Conservation (phyloP, 1,139 yeast genomes). For the Saccharomyces uvarum region DNA sequence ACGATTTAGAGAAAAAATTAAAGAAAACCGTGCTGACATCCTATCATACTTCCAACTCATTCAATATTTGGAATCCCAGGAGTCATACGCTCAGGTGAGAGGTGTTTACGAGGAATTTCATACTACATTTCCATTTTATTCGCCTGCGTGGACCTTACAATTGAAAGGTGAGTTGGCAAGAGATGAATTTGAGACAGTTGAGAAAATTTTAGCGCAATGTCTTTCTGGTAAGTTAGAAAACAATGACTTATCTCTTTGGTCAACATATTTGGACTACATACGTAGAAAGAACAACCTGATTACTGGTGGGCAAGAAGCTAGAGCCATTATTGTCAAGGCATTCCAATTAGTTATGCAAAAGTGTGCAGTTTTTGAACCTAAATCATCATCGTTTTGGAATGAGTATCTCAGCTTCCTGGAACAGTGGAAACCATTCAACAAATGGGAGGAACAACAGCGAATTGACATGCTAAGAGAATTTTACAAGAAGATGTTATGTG, state of each 20-base stretch:
- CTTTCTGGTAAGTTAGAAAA: constrained; percentile 27
- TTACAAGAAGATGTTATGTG: constrained; percentile 58
- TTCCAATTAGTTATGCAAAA: constrained; percentile 74
- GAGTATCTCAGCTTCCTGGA: constrained; percentile 77
- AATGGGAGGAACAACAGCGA: constrained; percentile 84
- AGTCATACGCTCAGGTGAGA: constrained; percentile 57
- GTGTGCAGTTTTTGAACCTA: constrained; percentile 67
- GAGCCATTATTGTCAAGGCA: constrained; percentile 69
- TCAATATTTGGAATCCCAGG: constrained; percentile 47
- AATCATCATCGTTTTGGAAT: constrained; percentile 68
- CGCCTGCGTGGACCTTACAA: constrained; percentile 66
- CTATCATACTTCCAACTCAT: constrained; percentile 52
- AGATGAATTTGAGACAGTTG: constrained; percentile 57
- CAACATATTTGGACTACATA: constrained; percentile 68
- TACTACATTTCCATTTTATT: constrained; percentile 53
- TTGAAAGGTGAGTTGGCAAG: constrained; percentile 60
- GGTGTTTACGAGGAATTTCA: constrained; percentile 56
- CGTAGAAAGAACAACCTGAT: constrained; percentile 70
- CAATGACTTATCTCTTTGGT: constrained; percentile 47
- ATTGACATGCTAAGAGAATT: constrained; percentile 69
- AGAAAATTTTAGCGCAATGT: constrained; percentile 25
- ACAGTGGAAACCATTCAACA: constrained; percentile 67
- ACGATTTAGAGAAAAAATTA: constrained; percentile 32
- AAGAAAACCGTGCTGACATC: constrained; percentile 48
- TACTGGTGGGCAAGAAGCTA: constrained; percentile 79